Evolutionary conservation across 2,329 filamentous ascomycete species (phyloP), one percentile per base, ranked within the genome.

Genomic region (Ascochyta viciae-villosae): DNA sequence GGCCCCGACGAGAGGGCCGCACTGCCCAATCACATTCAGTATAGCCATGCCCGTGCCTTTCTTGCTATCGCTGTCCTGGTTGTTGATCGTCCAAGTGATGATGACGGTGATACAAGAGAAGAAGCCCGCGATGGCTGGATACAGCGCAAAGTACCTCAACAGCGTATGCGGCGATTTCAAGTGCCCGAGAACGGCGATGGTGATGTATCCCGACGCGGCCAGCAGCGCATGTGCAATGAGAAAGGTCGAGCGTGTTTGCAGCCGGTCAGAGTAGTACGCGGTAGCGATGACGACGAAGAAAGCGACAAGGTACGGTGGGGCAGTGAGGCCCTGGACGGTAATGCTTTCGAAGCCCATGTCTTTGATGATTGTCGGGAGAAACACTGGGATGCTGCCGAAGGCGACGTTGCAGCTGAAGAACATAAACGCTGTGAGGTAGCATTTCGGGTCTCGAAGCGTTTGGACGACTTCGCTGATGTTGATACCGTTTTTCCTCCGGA

Each of bases 61-160:
- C 6, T 86, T 85, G 47, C 84, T 85, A 58, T 88, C 85, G 12
- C 81, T 86, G 49, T 83, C 78, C 71, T 95, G 90, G 74, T 96
- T 96, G 71, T 96, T 96, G 69, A 96, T 85, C 33, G 85, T 91
- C 92, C 92, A 96, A 1, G 91, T 89, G 53, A 96, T 90, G 63
- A 93, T 89, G 29, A 96, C 82, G 0, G 91, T 92, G 54, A 96
- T 89, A 19, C 91, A 89, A 57, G 85, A 87, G 80, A 96, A 96
- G 86, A 96, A 95, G 4, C 92, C 92, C 0, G 87, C 80, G 2
- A 88, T 85, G 2, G 92, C 91, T 0, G 91, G 91, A 72, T 89
- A 96, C 7, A 96, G 83, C 52, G 87, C 89, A 6, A 88, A 66
- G 68, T 96, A 96, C 16, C 91, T 83, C 34, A 84, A 59, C 40